Evolutionary conservation across 495 filamentous ascomycete genomes (phyloP), one percentile per base, ranked within the genome.

Genomic region (Lichenothelia convexa): DNA sequence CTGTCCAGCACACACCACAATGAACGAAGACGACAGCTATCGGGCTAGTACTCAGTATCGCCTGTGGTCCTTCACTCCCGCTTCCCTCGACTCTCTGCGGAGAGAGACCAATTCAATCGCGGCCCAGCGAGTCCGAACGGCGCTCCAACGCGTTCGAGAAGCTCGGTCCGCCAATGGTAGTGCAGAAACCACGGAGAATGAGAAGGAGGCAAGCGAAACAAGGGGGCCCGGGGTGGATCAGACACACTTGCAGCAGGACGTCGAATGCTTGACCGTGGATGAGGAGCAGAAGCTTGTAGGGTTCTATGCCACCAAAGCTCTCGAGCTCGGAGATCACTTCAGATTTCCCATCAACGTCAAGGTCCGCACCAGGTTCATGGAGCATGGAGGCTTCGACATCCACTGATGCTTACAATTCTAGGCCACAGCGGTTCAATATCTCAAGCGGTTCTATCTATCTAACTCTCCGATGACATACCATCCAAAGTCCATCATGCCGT

Each of bases 401-500:
- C n/a, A n/a, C n/a, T n/a, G n/a, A n/a, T n/a, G n/a, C n/a, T n/a
- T n/a, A n/a, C n/a, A 13, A 29, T 29, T 7, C 24, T 50, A 80
- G 70, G 81, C 85, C 5, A 97, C 91, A 20, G 84, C 84, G 21
- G 76, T 89, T 30, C 80, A 87, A 56, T 94, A 85, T 56, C 71
- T 95, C 30, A 75, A 79, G 36, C 79, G 89, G 38, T 94, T 97
- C 65, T 97, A 94, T 58, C 68, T 93, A 18, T 81, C 77, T 41
- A 93, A 93, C 57, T 89, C 80, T 23, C 71, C 81, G 38, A 87
- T 95, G 78, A 93, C 86, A 24, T 92, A 94, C 53, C 80, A 84
- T 42, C 86, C 85, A 0, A 78, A 79, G 43, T 70, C 74, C 38
- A 85, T 97, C 52, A 71, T 91, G 46, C 71, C 78, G 19, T 79